phyloP scores from a whole-genome alignment of 192 early-diverging fungal species.

The Coemansia sp. region DNA sequence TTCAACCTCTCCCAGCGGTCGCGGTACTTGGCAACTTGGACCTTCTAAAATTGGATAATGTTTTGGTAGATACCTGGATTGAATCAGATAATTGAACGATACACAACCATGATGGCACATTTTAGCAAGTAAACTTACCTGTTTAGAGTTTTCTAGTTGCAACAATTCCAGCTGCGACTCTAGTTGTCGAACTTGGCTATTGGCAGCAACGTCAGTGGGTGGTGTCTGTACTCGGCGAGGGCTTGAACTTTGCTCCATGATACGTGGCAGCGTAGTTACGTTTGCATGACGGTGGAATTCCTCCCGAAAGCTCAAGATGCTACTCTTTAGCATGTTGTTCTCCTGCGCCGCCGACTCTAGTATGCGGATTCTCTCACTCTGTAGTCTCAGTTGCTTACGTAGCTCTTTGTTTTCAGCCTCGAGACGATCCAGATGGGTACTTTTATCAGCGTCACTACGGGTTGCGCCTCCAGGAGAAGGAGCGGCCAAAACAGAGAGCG shows the following conservation, averaged over 20 bases:
- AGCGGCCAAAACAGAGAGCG: background rate
- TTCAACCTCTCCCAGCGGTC: conserved; percentile 56
- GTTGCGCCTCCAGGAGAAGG: background rate
- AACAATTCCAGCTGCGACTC: conserved; percentile 32
- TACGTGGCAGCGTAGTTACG: conserved; percentile 31
- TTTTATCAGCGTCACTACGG: background rate
- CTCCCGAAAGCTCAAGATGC: conserved; percentile 54
- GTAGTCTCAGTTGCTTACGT: conserved; percentile 19
- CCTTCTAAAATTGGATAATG: conserved; percentile 14
- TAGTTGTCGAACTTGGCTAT: conserved; percentile 26
- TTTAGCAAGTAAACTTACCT: conserved; percentile 23
- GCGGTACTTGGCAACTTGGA: conserved; percentile 48
- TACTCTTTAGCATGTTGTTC: conserved; percentile 57
- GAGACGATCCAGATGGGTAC: background rate
- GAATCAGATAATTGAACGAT: background rate
- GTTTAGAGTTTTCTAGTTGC: conserved; percentile 39
- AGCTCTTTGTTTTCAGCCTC: conserved; percentile 37
- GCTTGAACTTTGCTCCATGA: conserved; percentile 20
- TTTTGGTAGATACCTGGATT: background rate
- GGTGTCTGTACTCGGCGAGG: conserved; percentile 12
- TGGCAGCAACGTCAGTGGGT: background rate
- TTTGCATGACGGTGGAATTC: conserved; percentile 56
- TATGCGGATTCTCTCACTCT: conserved; percentile 42
- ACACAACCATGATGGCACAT: background rate
- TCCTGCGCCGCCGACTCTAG: conserved; percentile 55